Evolutionary conservation across 2,329 filamentous ascomycete species (phyloP).

Genomic region (Diatrype stigma): DNA sequence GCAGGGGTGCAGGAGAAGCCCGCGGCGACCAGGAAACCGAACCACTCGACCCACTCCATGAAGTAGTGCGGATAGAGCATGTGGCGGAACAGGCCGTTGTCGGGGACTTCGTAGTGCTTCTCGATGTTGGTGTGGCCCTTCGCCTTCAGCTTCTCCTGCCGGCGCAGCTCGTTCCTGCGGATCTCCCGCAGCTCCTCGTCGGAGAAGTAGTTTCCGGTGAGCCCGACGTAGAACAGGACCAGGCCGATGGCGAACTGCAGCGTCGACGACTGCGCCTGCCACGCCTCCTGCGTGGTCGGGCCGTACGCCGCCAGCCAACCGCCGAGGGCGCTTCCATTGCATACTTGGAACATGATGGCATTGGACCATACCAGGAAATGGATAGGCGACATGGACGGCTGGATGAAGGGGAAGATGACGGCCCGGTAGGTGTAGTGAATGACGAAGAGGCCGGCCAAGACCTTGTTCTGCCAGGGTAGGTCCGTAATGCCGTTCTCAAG

Average conservation of each 20-base stretch:
- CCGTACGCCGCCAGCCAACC: constrained; percentile 82
- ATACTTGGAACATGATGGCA: constrained; percentile 70
- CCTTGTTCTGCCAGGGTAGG: constrained; percentile 74
- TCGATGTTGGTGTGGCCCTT: constrained; percentile 48
- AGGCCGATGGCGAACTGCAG: constrained; percentile 60
- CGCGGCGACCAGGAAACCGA: constrained; percentile 77
- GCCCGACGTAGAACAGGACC: constrained; percentile 69
- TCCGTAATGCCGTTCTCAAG: constrained; percentile 49
- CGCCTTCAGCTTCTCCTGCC: constrained; percentile 45
- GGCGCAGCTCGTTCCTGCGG: constrained; percentile 61
- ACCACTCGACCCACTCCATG: constrained; percentile 97
- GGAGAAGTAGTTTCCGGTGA: constrained; percentile 79
- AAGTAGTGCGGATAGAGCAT: constrained; percentile 91
- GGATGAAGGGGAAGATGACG: constrained; percentile 73
- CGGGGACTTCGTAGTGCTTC: constrained; percentile 84
- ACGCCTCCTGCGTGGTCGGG: constrained; percentile 53
- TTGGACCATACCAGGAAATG: constrained; percentile 62
- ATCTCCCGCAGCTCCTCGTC: constrained; percentile 89
- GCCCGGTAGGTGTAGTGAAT: constrained; percentile 92
- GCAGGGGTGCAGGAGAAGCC: constrained; percentile 68
- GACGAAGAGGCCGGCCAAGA: constrained; percentile 67
- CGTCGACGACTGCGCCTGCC: constrained; percentile 36
- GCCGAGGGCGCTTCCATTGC: constrained; percentile 74
- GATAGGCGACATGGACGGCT: constrained; percentile 90
- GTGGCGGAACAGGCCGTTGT: constrained; percentile 75